Percentiles rank a stretch among this genome's conserved stretches.
These are phyloP conservation scores for Phaeosphaeriaceae sp. DNA, from an alignment of 2,329 filamentous ascomycete genomes.

Conservation along the genomic window DNA sequence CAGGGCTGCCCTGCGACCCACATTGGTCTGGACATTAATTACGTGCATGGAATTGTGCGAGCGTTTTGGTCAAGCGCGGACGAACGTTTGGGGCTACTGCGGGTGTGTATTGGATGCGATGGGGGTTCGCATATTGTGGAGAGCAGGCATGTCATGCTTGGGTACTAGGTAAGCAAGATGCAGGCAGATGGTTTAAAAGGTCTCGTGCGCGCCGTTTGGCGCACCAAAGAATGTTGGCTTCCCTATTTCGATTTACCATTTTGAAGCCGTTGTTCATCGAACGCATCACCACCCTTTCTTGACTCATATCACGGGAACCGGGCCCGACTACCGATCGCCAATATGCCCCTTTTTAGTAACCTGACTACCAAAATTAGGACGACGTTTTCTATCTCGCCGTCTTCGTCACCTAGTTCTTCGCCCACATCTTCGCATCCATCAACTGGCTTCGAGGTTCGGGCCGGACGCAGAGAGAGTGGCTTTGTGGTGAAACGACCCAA, in stretches of 20 bases:
- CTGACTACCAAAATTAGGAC: conserved; percentile 41
- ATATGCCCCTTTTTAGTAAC: conserved; percentile 39
- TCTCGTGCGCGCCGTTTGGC: background rate
- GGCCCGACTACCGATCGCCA: background rate
- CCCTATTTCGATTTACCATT: background rate
- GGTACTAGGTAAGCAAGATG: no score
- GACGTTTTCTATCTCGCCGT: conserved; percentile 31
- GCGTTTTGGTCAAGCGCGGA: background rate
- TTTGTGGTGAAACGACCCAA: conserved; percentile 19
- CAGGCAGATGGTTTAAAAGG: no score
- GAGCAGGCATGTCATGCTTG: background rate
- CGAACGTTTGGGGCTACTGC: conserved; percentile 9
- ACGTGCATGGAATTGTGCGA: background rate
- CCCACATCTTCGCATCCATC: conserved; percentile 3
- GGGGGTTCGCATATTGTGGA: background rate
- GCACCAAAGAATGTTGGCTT: no score
- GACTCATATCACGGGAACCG: background rate
- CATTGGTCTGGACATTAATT: conserved; percentile 5
- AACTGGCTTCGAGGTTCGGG: conserved; percentile 30
- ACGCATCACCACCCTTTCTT: background rate
- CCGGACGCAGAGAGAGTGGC: conserved; percentile 27
- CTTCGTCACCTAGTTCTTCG: conserved; percentile 26
- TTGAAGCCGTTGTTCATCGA: background rate
- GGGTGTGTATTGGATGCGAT: conserved; percentile 9
- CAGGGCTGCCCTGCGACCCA: conserved; percentile 6